Evolutionary conservation across 306 rosid species (phyloP), one percentile per base, ranked within the genome.

Genomic region (Begonia peltatifolia): DNA sequence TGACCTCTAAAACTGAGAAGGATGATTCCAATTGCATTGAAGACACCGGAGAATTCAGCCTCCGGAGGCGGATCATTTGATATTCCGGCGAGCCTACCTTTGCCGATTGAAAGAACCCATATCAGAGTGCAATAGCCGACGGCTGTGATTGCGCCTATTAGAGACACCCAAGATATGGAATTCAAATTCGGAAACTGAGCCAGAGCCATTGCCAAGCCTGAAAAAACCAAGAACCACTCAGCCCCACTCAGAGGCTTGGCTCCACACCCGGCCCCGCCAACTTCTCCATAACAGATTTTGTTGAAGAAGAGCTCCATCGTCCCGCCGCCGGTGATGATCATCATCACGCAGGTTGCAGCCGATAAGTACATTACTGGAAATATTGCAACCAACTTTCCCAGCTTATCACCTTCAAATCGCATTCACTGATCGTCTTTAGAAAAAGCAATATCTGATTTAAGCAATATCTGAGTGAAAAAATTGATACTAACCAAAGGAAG

Each of bases 311-410:
- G 68, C 44, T 68, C 51, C 68, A 83, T 73, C 46, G 86, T 80
- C 53, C 80, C 79, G 15, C 79, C 84, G 50, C 95, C 87, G 10
- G 76, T 76, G 62, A 83, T 87, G 12, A 78, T 83, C 57, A 87
- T 61, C 10, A 83, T 78, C 59, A 83, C 95, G 54, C 95, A 87
- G 4, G 95, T 71, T 10, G 89, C 94, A 5, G 87, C 87, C 3
- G 94, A 83, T 50, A 87, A 60, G 62, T 83, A 83, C 84, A 83
- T 77, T 56, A 81, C 55, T 6, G 94, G 94, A 14, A 87, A 68
- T 6, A 87, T 66, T 12, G 73, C 71, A 2, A 83, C 17, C 47
- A 83, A 2, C 66, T 74, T 87, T 59, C 90, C 96, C 30, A 57
- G 50, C 67, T 70, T 87, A 64, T 74, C 86, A 30, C 95, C 95